phyloP scores from a whole-genome alignment of 495 filamentous ascomycete genomes.

The Sordaria brevicollis region DNA sequence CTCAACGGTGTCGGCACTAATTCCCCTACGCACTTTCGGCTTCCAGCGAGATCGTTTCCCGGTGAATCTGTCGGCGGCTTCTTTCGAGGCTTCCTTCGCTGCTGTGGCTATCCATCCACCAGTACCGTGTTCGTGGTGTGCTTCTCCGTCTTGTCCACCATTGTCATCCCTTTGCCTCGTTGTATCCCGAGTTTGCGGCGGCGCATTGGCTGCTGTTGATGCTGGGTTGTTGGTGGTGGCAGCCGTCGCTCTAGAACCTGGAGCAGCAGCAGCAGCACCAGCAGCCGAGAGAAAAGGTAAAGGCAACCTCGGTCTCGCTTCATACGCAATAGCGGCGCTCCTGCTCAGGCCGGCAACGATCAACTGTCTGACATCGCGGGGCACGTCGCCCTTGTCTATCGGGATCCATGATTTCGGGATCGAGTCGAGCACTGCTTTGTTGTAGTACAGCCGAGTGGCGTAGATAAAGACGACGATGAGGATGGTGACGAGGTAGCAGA shows the following conservation, averaged over 20 bases:
- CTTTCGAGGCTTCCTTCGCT: neutral
- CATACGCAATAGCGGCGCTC: conserved; percentile 75
- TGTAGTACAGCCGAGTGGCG: conserved; percentile 77
- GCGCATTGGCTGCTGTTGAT: neutral
- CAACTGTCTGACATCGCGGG: conserved; percentile 59
- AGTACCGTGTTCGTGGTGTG: neutral
- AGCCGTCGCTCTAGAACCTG: neutral
- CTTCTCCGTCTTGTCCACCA: neutral
- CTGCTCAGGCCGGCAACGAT: conserved; percentile 59
- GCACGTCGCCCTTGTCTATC: conserved; percentile 67
- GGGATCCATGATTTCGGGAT: conserved; percentile 83
- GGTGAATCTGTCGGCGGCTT: neutral
- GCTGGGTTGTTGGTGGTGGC: too few species aligned
- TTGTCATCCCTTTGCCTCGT: neutral
- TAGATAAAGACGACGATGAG: conserved; percentile 68
- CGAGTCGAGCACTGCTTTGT: conserved; percentile 59
- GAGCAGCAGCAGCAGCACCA: too few species aligned
- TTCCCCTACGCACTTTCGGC: conserved; percentile 1
- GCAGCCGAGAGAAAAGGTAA: conserved; percentile 9
- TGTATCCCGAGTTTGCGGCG: too few species aligned
- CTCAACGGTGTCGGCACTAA: neutral
- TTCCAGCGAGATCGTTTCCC: neutral
- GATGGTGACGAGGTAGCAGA: conserved; percentile 66
- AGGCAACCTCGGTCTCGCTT: conserved; percentile 55
- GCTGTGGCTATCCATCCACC: neutral